Evolutionary conservation across 2,329 filamentous ascomycete genomes (phyloP).

Genomic region (Penicillium sp.): DNA sequence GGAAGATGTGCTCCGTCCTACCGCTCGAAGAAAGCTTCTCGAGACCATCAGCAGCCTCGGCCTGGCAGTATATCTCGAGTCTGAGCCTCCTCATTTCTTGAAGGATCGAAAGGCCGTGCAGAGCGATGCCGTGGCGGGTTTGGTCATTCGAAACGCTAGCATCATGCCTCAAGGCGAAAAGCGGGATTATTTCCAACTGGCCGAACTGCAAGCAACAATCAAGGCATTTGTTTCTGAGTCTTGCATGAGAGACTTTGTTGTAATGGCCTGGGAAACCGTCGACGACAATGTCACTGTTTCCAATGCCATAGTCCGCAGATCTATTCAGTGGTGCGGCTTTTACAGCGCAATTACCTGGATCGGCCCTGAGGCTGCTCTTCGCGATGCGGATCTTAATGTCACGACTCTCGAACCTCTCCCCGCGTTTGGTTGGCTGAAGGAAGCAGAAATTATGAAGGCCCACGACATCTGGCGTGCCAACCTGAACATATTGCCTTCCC

Average conservation of each 20-base stretch:
- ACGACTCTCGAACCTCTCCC: conserved; percentile 35
- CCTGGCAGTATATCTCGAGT: conserved; percentile 39
- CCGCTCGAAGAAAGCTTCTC: conserved; percentile 26
- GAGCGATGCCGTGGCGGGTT: conserved; percentile 29
- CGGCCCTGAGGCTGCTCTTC: conserved; percentile 31
- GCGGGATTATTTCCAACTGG: conserved; percentile 40
- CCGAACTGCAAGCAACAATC: conserved; percentile 34
- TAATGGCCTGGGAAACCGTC: conserved; percentile 41
- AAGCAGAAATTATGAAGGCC: conserved; percentile 36
- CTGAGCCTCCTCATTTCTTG: conserved; percentile 35
- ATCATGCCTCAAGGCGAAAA: conserved; percentile 37
- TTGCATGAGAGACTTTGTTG: conserved; percentile 37
- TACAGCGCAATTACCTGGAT: conserved; percentile 42
- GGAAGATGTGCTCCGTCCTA: conserved; percentile 27
- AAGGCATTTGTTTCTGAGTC: conserved; percentile 42
- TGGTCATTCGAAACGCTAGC: conserved; percentile 37
- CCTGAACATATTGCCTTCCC: conserved; percentile 15
- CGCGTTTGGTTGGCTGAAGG: conserved; percentile 43
- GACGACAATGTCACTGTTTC: conserved; percentile 32
- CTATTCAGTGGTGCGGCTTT: conserved; percentile 41
- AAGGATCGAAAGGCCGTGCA: conserved; percentile 30
- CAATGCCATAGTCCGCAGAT: conserved; percentile 39
- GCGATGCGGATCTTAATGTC: conserved; percentile 28
- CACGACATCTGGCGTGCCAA: conserved; percentile 39
- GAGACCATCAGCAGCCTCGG: conserved; percentile 30